Percentiles rank a stretch among this genome's conserved stretches.
Evolutionary conservation across 768 basidiomycete genomes (phyloP).

Genomic region (Lactifluus volemus): DNA sequence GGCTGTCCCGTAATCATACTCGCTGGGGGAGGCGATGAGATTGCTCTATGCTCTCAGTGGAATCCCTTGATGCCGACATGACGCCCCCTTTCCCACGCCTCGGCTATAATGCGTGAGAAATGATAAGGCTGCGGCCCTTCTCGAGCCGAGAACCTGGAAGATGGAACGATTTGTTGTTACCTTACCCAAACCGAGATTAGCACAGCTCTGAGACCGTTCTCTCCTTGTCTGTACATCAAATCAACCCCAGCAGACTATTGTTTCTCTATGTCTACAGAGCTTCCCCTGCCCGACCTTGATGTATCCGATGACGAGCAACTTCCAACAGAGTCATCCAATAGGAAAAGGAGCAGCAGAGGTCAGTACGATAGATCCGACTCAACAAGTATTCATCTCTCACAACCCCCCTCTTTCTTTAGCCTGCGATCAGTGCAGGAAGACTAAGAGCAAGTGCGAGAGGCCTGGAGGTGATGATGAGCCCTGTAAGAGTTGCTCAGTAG

Average conservation of each 20-base stretch:
- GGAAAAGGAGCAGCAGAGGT: slow-evolving; percentile 21
- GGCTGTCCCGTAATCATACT: neutral
- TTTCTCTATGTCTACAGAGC: slow-evolving; percentile 7
- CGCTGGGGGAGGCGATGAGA: too few relatives aligned
- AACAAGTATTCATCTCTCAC: neutral
- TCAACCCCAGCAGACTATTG: neutral
- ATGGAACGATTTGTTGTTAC: neutral
- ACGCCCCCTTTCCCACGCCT: neutral
- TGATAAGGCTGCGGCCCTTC: too few relatives aligned
- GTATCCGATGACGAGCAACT: slow-evolving; percentile 18
- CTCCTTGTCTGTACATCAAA: neutral
- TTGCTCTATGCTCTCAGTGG: too few relatives aligned
- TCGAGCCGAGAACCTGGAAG: neutral
- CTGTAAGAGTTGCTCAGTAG: slow-evolving; percentile 57
- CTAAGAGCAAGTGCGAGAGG: slow-evolving; percentile 80
- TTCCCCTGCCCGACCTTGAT: slow-evolving; percentile 12
- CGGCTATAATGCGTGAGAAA: neutral
- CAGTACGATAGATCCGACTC: neutral
- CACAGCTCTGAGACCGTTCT: too few relatives aligned
- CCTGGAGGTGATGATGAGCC: slow-evolving; percentile 35
- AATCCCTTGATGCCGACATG: neutral
- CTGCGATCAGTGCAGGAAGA: slow-evolving; percentile 82
- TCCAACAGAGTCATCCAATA: slow-evolving; percentile 9
- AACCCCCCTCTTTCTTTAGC: slow-evolving; percentile 33
- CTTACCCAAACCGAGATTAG: neutral